Evolutionary conservation across 2,329 filamentous ascomycete species (phyloP), one percentile per base, ranked within the genome.

Genomic region (Emydomyces testavorans): DNA sequence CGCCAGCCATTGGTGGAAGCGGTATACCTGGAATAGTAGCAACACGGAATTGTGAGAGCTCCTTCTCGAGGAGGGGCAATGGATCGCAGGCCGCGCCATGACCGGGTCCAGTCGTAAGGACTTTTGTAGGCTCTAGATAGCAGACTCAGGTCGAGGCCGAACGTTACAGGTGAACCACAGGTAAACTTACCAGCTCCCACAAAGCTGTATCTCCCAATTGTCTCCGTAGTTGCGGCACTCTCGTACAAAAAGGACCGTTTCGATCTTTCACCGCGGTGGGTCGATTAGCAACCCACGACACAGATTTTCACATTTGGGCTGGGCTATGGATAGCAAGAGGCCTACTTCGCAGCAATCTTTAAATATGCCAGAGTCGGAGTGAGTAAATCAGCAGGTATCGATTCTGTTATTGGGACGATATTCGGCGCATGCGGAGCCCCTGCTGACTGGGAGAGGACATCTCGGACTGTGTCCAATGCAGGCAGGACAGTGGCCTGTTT

Each of bases 321-420:
- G 24, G n/a, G 36, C 6, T 31, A 35, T 37, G 42, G 41, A 34
- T 44, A 32, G 34, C 23, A 7, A 23, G 36, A 34, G 56, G 74
- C 74, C 70, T 68, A 83, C 74, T 83, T 80, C 53, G 80, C 76
- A 29, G 85, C 82, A 57, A 95, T 76, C 69, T 95, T 96, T 56
- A 98, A 77, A 67, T 96, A 98, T 57, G 93, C 90, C 53, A 85
- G 79, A n/a, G 87, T 90, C 2, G 92, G 92, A 1, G 90, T 98
- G 64, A 96, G 77, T 56, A 96, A 82, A 66, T 95, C 90, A 58
- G 90, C 90, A 4, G 87, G 80, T 58, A 94, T 87, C 54, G 89
- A 85, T 21, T 84, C 81, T 66, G 82, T 88, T 35, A 94, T 66
- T 1, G 88, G 87, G 6, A 94, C 77, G 53, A 93, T 77, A 58